Base-by-base conservation (phyloP, 768 basidiomycete genomes). In the Harrya chromipes region DNA sequence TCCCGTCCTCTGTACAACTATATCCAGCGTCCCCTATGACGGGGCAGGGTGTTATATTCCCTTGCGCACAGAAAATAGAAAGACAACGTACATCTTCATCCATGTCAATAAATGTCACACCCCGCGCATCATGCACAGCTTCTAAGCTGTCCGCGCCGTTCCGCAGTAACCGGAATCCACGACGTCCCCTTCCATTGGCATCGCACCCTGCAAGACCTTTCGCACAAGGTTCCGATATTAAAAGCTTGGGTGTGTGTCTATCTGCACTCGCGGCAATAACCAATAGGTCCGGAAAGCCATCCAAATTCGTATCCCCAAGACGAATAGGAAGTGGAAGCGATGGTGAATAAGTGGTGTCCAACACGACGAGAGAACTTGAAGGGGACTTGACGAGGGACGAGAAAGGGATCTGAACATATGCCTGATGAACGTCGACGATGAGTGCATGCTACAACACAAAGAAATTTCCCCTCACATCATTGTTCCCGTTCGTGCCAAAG, bases 281-380 rank as follows among this genome's bases (percentile, higher is more conserved):
- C 7, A 97, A 70, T 8, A 97, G 60, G 59, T 98, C 97, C 0
- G 95, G 94, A 69, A 88, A 98, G 3, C 97, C 97, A 63, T 98
- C 94, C 17, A 95, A 75, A 66, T 97, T 88, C 43, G 80, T 85
- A 69, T 99, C 97, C 27, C 94, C 97, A 0, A 94, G 70, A 53
- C 84, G 85, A 41, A 97, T 67, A 0, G 91, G 77, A 14, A 94
- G 68, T 1, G 94, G 92, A 6, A 94, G 64, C 0, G 83, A 58
- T 0, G 90, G 87, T 1, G 65, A 73, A 58, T 78, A 79, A 0
- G 85, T 79, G 4, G 75, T 80, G 59, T 94, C 89, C 7, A 79
- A 67, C 3, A 90, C 82, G 11, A 92, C 79, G 10, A 97, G 79
- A 4, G 81, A 80, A 19, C 78, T 63, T 47, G 69, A 50, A 16